Evolutionary conservation across 495 filamentous ascomycete species (phyloP).

Genomic region (Daldinia vernicosa): DNA sequence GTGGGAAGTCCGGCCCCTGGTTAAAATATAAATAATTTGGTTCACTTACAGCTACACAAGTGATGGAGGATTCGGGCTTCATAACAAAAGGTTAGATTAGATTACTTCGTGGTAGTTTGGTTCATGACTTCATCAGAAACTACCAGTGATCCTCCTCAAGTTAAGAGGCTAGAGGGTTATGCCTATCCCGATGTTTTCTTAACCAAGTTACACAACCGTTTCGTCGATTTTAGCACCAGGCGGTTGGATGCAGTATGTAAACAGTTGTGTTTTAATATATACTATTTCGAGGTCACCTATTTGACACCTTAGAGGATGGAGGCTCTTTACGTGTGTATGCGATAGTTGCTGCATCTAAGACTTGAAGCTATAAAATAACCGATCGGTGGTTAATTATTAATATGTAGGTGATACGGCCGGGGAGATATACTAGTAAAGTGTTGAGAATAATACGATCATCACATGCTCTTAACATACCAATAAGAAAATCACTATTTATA

Average conservation of each 20-base stretch:
- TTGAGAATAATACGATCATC: background rate
- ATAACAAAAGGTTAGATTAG: background rate
- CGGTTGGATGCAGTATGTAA: background rate
- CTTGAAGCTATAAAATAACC: background rate
- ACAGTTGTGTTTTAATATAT: background rate
- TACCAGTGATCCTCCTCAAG: background rate
- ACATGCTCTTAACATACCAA: too few species aligned
- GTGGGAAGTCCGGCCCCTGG: background rate
- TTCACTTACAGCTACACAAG: background rate
- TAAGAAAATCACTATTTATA: too few species aligned
- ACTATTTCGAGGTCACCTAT: background rate
- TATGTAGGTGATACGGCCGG: background rate
- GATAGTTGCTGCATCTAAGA: background rate
- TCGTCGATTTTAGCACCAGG: background rate
- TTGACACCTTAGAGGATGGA: background rate
- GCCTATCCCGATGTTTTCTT: background rate
- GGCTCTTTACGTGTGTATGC: background rate
- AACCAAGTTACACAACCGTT: background rate
- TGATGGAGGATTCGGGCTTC: background rate
- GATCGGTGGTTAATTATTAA: background rate
- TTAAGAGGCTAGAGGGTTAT: background rate
- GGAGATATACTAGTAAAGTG: background rate
- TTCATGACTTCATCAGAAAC: background rate
- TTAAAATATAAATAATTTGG: too few species aligned
- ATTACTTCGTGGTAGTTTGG: background rate